Evolutionary conservation across 2,329 filamentous ascomycete species (phyloP), one percentile per base, ranked within the genome.

Genomic region (Stagonosporopsis vannaccii): DNA sequence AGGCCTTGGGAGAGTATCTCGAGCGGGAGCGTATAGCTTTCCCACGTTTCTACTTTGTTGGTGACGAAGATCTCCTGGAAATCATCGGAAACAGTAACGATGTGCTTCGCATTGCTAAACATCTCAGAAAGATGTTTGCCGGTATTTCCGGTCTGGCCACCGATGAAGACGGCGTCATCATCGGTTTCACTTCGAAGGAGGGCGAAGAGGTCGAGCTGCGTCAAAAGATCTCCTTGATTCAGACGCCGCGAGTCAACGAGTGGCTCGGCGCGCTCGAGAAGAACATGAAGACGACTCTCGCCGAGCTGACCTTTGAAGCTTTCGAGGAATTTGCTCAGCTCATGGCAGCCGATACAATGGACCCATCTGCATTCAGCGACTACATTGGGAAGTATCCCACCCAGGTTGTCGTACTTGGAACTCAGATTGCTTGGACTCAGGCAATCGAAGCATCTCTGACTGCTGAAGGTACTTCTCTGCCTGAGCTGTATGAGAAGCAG

Each of bases 101-200:
- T 71, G 97, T 94, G 9, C 80, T 95, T 58, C 92, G 95, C 51
- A 96, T 99, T 65, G 92, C 95, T 36, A 99, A 99, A 76, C 96
- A 99, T 80, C 92, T 99, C 82, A 94, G 96, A 76, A 99, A 99
- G 82, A 99, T 99, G 95, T 99, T 99, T 81, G 95, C 96, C 61
- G 95, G 95, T 60, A 83, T 99, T 43, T 94, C 90, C 4, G 95
- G 95, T 3, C 84, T 99, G 32, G 82, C 93, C 37, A 94, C 97
- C 82, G 92, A 96, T 64, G 92, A 98, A 51, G 91, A 97, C 67
- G 87, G 88, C 23, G 87, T 91, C 60, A 98, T 99, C 61, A 89
- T 90, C 23, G 94, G 92, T 6, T 94, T 98, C 69, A 95, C 90
- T 2, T 99, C 95, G 0, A 97, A 97, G 73, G 96, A 99, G 77